Evolutionary conservation across 768 basidiomycete species (phyloP), one percentile per base, ranked within the genome.

Genomic region (Amanita inopinata): DNA sequence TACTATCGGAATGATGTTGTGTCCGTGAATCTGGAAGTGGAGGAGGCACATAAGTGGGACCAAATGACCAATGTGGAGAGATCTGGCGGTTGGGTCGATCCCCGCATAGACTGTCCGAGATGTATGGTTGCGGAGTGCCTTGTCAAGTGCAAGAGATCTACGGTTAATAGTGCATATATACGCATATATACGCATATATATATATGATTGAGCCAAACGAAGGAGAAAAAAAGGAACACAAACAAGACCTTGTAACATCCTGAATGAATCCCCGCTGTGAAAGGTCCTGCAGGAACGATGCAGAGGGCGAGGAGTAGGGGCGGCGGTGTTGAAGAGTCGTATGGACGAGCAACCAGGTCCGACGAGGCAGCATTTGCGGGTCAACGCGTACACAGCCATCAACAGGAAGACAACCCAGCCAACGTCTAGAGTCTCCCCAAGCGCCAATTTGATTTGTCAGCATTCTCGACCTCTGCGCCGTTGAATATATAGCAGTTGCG

Each of bases 51-150:
- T 73, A 33, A 99, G 64, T 2, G 94, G 92, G 15, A 97, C 66
- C 2, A 99, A 74, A 58, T 99, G 93, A 3, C 96, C 96, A 41
- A 91, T 85, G 59, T 99, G 96, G 12, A 99, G 68, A 1, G 90
- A 84, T 18, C 63, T 67, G 3, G 92, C 91, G 1, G 94, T 91
- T 10, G 96, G 96, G 57, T 99, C 96, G 31, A 98, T 73, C 25
- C 96, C 96, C 3, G 79, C 71, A 57, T 99, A 99, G 12, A 89
- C 71, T 0, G 74, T 74, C 50, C 74, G 77, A 27, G 55, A 59
- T 25, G 55, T 55, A 2, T n/a, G n/a, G n/a, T 57, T 50, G 39
- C 57, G 48, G 47, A 76, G 58, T 34, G 66, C 57, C 45, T 60
- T 42, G 31, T 52, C 49, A 46, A 76, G 57, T 11, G 61, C 61